phyloP scores from a whole-genome alignment of 1,284 basidiomycete genomes.

The Malassezia restricta region DNA sequence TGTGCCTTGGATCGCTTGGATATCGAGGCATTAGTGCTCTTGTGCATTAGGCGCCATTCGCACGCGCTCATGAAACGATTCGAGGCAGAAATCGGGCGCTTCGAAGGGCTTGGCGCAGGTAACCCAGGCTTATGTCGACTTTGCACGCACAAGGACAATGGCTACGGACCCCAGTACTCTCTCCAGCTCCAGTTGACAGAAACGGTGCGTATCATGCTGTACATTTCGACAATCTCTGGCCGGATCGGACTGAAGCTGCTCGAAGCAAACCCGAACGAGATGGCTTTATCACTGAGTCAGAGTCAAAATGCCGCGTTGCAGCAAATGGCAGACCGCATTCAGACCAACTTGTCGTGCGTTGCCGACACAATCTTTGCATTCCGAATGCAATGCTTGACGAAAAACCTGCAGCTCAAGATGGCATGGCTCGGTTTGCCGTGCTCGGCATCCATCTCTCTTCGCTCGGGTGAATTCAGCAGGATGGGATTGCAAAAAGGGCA shows the following conservation, averaged over 20 bases:
- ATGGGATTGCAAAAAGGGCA: slow-evolving; percentile 4
- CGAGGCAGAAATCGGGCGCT: not conserved
- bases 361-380: slow-evolving; percentile 1
- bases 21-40: slow-evolving; percentile 5
- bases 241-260: slow-evolving; percentile 5
- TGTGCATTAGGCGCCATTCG: slow-evolving; percentile 4
- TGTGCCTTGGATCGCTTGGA: slow-evolving; percentile 1
- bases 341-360: not conserved
- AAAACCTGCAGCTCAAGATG: not conserved
- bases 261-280: not conserved
- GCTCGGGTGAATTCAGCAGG: slow-evolving; percentile 4
- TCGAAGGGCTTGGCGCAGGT: not conserved
- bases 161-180: slow-evolving; percentile 1
- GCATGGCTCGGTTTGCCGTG: slow-evolving; percentile 10
- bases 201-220: slow-evolving; percentile 3
- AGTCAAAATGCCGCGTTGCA: slow-evolving; percentile 1
- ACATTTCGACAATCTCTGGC: slow-evolving; percentile 6
- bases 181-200: slow-evolving; percentile 7
- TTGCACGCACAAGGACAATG: not conserved
- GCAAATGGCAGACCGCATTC: slow-evolving; percentile 6
- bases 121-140: not conserved
- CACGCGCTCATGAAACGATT: slow-evolving; percentile 5
- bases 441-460: not conserved
- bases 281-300: not conserved
- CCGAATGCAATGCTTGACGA: slow-evolving; percentile 4